These are phyloP conservation scores for Podila horticola DNA, from an alignment of 192 early-diverging fungal species.

Conservation along the genomic window DNA sequence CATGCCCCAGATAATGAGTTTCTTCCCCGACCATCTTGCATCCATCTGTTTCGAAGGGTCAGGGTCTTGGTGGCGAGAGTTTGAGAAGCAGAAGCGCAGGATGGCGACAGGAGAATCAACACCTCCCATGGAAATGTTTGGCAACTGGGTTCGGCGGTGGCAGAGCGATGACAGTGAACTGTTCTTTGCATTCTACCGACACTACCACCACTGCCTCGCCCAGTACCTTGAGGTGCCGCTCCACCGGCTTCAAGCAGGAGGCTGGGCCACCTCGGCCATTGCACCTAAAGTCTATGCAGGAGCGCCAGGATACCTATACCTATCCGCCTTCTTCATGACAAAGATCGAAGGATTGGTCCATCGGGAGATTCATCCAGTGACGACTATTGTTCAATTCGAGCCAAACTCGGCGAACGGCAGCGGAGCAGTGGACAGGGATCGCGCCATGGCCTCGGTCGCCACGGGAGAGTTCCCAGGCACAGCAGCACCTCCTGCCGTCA, in stretches of 20 bases:
- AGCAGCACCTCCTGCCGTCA: conserved; percentile 24
- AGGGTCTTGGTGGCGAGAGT: conserved; percentile 51
- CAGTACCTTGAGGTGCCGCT: conserved; percentile 42
- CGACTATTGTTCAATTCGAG: conserved; percentile 61
- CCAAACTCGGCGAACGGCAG: conserved; percentile 19
- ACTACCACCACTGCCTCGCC: conserved; percentile 59
- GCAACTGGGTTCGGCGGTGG: conserved; percentile 62
- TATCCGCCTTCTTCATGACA: conserved; percentile 58
- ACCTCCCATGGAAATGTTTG: conserved; percentile 55
- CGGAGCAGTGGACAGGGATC: conserved; percentile 18
- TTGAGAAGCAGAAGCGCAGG: conserved; percentile 53
- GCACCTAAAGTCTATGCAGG: conserved; percentile 49
- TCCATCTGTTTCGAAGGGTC: conserved; percentile 47
- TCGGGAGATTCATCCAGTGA: conserved; percentile 60
- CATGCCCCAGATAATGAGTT: conserved; percentile 36
- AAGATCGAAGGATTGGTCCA: conserved; percentile 62
- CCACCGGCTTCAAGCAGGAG: conserved; percentile 36
- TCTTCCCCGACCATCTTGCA: conserved; percentile 55
- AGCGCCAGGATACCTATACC: conserved; percentile 54
- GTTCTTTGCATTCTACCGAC: conserved; percentile 64
- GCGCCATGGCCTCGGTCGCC: conserved; percentile 34
- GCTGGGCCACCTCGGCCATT: conserved; percentile 28
- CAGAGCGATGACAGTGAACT: conserved; percentile 65
- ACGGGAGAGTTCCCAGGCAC: conserved; percentile 45
- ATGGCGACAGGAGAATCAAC: conserved; percentile 25